Evolutionary conservation across 768 basidiomycete genomes (phyloP).

Genomic region (Calvatia gigantea): DNA sequence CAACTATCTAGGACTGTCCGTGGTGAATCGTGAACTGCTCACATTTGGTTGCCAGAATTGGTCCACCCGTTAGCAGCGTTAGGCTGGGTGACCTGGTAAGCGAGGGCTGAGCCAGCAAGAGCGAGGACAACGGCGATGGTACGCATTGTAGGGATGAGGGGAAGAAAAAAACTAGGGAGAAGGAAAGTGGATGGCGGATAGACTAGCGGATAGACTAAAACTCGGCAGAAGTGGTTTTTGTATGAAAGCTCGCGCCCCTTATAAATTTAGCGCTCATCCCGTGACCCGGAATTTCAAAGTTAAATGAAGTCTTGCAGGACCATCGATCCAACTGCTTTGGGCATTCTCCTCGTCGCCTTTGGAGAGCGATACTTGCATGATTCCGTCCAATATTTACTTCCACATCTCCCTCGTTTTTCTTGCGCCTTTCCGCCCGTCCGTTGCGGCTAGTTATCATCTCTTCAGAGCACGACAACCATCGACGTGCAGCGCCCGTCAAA

Average conservation of each 20-base stretch:
- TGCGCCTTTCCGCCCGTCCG: too few species aligned
- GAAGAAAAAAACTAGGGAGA: constrained; percentile 14
- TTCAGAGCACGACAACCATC: neutral
- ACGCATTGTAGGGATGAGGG: constrained; percentile 39
- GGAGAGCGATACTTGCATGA: neutral
- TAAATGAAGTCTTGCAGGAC: neutral
- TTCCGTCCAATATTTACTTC: neutral
- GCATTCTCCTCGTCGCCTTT: neutral
- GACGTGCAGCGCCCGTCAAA: neutral
- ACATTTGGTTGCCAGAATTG: constrained; percentile 48
- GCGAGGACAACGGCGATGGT: constrained; percentile 36
- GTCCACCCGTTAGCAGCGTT: constrained; percentile 50
- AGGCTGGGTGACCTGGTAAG: constrained; percentile 61
- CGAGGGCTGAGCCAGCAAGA: constrained; percentile 52
- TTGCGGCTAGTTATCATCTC: neutral
- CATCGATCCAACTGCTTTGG: neutral
- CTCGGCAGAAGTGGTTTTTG: constrained; percentile 11
- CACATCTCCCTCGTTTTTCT: neutral
- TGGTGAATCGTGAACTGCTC: constrained; percentile 18
- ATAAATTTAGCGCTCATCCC: neutral
- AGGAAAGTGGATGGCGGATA: constrained; percentile 15
- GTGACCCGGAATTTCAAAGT: neutral
- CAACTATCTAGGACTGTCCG: neutral
- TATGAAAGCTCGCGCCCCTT: too few species aligned
- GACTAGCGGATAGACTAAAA: constrained; percentile 15